These are phyloP conservation scores for Primulina huaijiensis DNA, from an alignment of 257 asterid species.

Conservation along the genomic window DNA sequence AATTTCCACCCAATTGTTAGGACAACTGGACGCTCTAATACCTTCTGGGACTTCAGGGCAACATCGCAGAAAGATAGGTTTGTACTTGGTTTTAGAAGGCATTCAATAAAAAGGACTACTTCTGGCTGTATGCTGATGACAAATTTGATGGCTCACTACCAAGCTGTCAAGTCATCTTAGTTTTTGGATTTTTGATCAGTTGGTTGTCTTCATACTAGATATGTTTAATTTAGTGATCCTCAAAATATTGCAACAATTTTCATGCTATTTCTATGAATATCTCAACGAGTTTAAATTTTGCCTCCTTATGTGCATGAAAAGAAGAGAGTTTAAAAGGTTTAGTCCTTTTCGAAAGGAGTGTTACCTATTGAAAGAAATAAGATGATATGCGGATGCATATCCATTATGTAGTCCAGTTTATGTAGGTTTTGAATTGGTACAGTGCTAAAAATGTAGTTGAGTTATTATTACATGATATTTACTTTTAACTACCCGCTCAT, in stretches of 20 bases:
- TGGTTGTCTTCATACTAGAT: background rate
- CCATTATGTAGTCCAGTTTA: background rate
- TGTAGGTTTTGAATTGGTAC: background rate
- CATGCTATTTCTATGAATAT: background rate
- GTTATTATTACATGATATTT: conserved; percentile 21
- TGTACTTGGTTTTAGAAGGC: conserved; percentile 27
- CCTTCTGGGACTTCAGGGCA: conserved; percentile 83
- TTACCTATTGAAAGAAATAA: conserved; percentile 10
- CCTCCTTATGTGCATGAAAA: background rate
- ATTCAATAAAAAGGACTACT: background rate
- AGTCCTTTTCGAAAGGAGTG: background rate
- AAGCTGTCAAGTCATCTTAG: conserved; percentile 5
- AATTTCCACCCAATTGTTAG: conserved; percentile 65
- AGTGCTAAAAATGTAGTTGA: conserved; percentile 7
- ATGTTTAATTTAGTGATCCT: background rate
- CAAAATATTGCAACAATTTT: background rate
- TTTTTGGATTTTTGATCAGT: conserved; percentile 12
- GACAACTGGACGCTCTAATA: conserved; percentile 67
- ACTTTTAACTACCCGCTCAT: background rate
- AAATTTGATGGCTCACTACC: background rate
- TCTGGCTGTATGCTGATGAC: conserved; percentile 3
- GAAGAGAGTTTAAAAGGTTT: background rate
- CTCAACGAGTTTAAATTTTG: background rate
- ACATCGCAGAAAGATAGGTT: conserved; percentile 85
- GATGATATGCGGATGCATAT: conserved; percentile 10